phyloP scores from a whole-genome alignment of 2,329 filamentous ascomycete species.

The Diaporthe caulivora region DNA sequence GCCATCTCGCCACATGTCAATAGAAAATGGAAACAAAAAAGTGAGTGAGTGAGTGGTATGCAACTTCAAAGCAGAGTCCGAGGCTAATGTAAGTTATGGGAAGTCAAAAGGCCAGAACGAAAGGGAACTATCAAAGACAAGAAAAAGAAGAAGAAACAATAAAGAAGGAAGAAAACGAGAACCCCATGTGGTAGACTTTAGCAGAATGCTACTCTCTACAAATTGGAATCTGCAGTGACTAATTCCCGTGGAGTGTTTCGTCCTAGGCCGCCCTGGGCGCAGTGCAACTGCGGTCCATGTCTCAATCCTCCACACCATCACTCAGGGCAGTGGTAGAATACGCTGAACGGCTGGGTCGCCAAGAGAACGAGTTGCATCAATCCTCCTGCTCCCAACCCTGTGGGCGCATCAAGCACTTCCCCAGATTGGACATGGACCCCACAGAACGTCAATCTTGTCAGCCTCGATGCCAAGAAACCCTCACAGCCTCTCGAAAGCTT shows the following conservation, averaged over 20 bases:
- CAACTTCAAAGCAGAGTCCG: too few species aligned
- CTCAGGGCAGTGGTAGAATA: too few species aligned
- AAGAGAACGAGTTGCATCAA: neutral
- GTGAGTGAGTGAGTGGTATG: too few species aligned
- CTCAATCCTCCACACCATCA: neutral
- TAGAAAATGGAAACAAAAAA: too few species aligned
- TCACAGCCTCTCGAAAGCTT: neutral
- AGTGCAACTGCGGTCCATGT: too few species aligned
- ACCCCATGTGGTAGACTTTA: neutral
- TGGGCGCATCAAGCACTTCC: neutral
- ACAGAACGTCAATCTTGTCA: neutral
- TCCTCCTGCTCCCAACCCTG: neutral
- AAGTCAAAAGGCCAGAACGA: neutral
- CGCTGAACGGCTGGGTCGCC: too few species aligned
- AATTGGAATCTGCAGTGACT: neutral
- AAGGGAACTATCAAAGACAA: too few species aligned
- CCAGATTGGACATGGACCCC: neutral
- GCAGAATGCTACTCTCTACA: neutral
- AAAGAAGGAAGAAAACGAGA: too few species aligned
- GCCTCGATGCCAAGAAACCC: conserved; percentile 17
- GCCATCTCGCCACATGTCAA: too few species aligned
- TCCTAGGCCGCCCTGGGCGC: neutral
- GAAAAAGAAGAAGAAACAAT: too few species aligned
- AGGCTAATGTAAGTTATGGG: neutral
- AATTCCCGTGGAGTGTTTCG: neutral